phyloP scores from a whole-genome alignment of 345 rosid species.

The Cardiospermum halicacabum region DNA sequence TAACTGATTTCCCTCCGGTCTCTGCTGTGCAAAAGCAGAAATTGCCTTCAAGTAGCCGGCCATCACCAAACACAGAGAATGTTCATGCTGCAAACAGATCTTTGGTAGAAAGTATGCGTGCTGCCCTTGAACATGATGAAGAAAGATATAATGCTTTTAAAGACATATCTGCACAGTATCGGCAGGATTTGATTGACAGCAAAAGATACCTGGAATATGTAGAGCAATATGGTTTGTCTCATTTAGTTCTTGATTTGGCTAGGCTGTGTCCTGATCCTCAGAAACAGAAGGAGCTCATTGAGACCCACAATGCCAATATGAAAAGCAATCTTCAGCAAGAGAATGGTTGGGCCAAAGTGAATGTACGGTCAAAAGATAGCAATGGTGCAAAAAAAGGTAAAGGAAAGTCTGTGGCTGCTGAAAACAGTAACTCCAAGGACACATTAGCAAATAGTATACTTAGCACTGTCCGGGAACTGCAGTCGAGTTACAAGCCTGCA shows the following conservation, averaged over 20 bases:
- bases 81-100: conserved; percentile 78
- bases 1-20: conserved; percentile 76
- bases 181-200: conserved; percentile 68
- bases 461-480: conserved; percentile 55
- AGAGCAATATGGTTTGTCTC: conserved; percentile 59
- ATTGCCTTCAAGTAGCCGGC: conserved; percentile 29
- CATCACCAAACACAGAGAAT: conserved; percentile 32
- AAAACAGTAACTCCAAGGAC: conserved; percentile 32
- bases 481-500: conserved; percentile 37
- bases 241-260: conserved; percentile 78
- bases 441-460: conserved; percentile 52
- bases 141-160: conserved; percentile 65
- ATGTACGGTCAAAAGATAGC: conserved; percentile 18
- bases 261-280: conserved; percentile 73
- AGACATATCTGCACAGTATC: conserved; percentile 69
- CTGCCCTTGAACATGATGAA: conserved; percentile 66
- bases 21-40: conserved; percentile 43
- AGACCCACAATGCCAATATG: conserved; percentile 47
- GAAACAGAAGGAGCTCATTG: conserved; percentile 84
- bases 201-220: conserved; percentile 61
- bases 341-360: conserved; percentile 23
- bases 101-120: conserved; percentile 70
- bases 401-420: conserved; percentile 43
- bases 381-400: conserved; percentile 33
- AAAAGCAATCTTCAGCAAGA: conserved; percentile 26